Evolutionary conservation across 2,329 filamentous ascomycete species (phyloP).

Genomic region (Arthroderma sp.): DNA sequence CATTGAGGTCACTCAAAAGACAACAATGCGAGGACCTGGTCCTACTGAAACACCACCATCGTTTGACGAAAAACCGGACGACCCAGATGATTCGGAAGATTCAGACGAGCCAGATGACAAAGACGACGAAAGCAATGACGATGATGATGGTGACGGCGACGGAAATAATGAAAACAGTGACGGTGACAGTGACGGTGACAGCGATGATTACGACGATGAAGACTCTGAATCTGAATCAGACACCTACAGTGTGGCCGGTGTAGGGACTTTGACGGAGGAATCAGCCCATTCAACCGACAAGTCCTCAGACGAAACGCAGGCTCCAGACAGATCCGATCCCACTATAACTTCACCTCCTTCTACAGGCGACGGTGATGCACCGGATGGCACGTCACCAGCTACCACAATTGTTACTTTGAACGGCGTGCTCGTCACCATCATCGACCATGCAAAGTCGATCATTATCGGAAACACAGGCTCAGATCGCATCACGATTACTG

Average conservation of each 20-base stretch:
- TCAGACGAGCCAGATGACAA: not conserved
- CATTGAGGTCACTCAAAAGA: conserved; percentile 9
- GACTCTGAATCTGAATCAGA: not conserved
- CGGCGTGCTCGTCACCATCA: conserved; percentile 5
- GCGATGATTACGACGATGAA: not conserved
- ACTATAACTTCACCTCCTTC: not conserved
- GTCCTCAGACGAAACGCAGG: not conserved
- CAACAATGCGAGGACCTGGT: conserved; percentile 4
- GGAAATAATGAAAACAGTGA: not conserved
- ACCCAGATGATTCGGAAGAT: too few relatives aligned
- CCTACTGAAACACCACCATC: conserved; percentile 2
- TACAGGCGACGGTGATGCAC: not conserved
- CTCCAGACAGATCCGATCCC: not conserved
- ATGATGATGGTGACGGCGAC: not conserved
- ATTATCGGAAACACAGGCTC: conserved; percentile 1
- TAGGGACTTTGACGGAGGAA: too few relatives aligned
- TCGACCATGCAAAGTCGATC: not conserved
- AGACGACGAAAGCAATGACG: not conserved
- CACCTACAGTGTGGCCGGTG: too few relatives aligned
- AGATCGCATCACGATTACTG: conserved; percentile 4
- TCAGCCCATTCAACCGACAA: too few relatives aligned
- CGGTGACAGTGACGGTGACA: not conserved
- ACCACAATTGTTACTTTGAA: conserved; percentile 3
- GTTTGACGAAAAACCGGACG: not conserved
- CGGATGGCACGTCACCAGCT: not conserved